Conservation (phyloP, 495 filamentous ascomycete species). For the Aspergillus campestris region DNA sequence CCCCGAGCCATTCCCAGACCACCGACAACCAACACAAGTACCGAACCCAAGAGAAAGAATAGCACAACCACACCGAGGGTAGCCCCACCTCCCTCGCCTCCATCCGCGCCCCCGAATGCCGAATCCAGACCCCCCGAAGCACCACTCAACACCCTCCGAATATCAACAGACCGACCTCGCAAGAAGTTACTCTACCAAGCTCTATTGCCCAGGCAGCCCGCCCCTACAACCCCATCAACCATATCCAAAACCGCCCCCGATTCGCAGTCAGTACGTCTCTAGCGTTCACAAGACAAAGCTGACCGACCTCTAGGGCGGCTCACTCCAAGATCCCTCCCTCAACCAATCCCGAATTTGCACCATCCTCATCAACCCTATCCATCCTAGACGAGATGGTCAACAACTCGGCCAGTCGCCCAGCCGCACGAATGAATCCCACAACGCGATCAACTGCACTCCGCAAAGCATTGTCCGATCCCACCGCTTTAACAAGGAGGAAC, state of each 20-base stretch:
- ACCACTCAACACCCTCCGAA: slow-evolving; percentile 20
- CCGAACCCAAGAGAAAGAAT: too few species aligned
- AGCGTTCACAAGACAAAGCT: slow-evolving; percentile 4
- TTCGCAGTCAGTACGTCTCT: slow-evolving; percentile 27
- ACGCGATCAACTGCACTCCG: slow-evolving; percentile 17
- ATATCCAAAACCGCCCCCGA: slow-evolving; percentile 3
- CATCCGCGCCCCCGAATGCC: not conserved
- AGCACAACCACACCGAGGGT: not conserved
- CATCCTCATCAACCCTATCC: slow-evolving; percentile 24
- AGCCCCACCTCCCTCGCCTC: not conserved
- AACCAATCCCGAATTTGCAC: slow-evolving; percentile 16
- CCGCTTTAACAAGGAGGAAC: slow-evolving; percentile 13
- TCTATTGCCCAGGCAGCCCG: slow-evolving; percentile 19
- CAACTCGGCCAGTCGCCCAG: not conserved
- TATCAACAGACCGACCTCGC: slow-evolving; percentile 30
- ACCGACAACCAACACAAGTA: too few species aligned
- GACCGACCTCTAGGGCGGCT: slow-evolving; percentile 10
- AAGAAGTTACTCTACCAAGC: slow-evolving; percentile 43
- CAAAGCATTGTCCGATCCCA: slow-evolving; percentile 32
- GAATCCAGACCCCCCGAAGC: not conserved
- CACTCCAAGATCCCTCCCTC: slow-evolving; percentile 1
- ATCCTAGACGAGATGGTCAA: slow-evolving; percentile 25
- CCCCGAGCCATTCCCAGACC: too few species aligned
- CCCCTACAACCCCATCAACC: slow-evolving; percentile 8
- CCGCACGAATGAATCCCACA: slow-evolving; percentile 7